A percentile compares a stretch with the other conserved stretches of the same genome.
phyloP scores from a whole-genome alignment of 805 yeast species.

The Starmerella geochares region DNA sequence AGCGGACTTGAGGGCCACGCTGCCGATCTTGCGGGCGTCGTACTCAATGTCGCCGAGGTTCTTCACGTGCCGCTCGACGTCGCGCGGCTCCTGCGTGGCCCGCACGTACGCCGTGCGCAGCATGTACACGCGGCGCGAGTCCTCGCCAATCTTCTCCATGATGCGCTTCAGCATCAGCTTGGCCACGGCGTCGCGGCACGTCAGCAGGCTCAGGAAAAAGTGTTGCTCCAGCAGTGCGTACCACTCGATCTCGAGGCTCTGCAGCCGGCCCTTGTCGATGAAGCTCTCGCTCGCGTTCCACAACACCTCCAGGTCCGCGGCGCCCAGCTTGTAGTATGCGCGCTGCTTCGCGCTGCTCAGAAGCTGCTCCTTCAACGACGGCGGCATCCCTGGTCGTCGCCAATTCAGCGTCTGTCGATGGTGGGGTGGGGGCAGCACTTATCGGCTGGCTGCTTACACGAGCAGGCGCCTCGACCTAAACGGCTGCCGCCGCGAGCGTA shows the following conservation, averaged over 20 bases:
- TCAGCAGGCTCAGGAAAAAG: conserved; percentile 51
- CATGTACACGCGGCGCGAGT: conserved; percentile 47
- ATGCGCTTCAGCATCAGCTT: conserved; percentile 52
- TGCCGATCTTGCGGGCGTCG: conserved; percentile 30
- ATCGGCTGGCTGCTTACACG: conserved; percentile 1
- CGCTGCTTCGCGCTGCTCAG: conserved; percentile 43
- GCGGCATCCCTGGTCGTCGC: no score
- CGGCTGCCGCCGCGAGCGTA: no score
- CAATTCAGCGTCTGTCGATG: no score
- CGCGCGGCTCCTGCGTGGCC: conserved; percentile 38
- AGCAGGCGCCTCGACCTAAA: neutral
- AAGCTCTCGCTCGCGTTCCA: conserved; percentile 36
- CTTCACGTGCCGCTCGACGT: conserved; percentile 34
- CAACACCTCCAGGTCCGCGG: conserved; percentile 38
- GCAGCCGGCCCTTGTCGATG: conserved; percentile 27
- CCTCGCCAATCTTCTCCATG: conserved; percentile 52
- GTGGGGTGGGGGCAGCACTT: neutral
- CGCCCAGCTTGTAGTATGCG: conserved; percentile 41
- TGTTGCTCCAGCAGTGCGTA: conserved; percentile 59
- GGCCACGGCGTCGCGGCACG: conserved; percentile 65
- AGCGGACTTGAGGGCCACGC: conserved; percentile 26
- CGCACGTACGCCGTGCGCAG: conserved; percentile 50
- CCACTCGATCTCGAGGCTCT: conserved; percentile 33
- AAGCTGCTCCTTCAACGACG: conserved; percentile 36
- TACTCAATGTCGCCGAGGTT: conserved; percentile 18